Base-by-base conservation (phyloP, 208 protist genomes). In the Acanthamoeba lenticulata region DNA sequence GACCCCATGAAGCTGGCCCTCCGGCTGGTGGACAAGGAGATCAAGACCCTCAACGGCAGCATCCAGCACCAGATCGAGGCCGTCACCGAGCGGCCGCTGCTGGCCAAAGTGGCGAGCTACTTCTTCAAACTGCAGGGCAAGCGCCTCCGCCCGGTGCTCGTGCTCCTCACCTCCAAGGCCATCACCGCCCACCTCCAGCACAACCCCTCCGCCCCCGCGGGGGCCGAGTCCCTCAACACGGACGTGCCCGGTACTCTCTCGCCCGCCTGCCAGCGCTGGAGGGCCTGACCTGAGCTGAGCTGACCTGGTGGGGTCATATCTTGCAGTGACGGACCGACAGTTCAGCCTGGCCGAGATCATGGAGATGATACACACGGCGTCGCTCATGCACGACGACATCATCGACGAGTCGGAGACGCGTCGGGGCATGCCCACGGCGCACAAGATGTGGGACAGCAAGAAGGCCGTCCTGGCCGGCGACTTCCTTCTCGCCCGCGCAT, bases 321-420 rank as follows among this genome's bases (percentile, higher is more conserved):
- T 4, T 29, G 4, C 42, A 86, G 85, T 90, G 47, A 69, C 88
- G 4, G 94, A 67, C 13, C 29, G 34, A 49, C 94, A 95, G 69
- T 45, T 83, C 15, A 86, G 97, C 32, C 96, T 99, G 45, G 98
- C 98, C 7, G 98, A 99, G 94, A 98, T 99, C 79, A 99, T 98
- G 27, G 98, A 99, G 95, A 98, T 99, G 90, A 99, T 99, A 52
- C 98, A 99, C 97, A 98, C 98, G 2, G 98, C 98, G 32, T 98
- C 97, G 34, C 97, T 99, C 19, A 97, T 99, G n/a, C 98, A 99
- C 92, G 98, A 99, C 94, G 98, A 99, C 95, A 98, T 99, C 21
- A 98, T 99, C 85, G 98, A 99, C 93, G 97, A 98, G 36, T 97
- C 98, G 38, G 97, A 98, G 55, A 99, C 97, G 15, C 98, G 98